These are phyloP conservation scores for Choricystis sp. DNA, from an alignment of 139 green algal species.

Conservation along the genomic window DNA sequence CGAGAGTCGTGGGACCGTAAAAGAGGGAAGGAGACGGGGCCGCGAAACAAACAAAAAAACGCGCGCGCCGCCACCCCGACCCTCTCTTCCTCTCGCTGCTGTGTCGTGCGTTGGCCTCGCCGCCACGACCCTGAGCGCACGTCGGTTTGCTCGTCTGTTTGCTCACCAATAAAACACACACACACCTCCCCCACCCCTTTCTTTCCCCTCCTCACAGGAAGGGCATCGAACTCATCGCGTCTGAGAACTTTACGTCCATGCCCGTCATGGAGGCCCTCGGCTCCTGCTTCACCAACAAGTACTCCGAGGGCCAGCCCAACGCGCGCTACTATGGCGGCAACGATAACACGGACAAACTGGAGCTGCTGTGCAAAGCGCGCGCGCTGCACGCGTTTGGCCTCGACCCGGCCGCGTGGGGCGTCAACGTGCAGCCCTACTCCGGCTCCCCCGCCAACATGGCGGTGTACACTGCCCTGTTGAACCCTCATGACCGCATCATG, in stretches of 20 bases:
- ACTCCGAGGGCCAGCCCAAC: slow-evolving; percentile 84
- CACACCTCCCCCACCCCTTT: too few species aligned
- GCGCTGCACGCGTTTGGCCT: slow-evolving; percentile 58
- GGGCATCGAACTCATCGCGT: slow-evolving; percentile 96
- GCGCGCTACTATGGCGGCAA: slow-evolving; percentile 96
- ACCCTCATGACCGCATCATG: slow-evolving; percentile 77
- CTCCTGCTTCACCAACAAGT: slow-evolving; percentile 97
- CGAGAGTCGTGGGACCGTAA: too few species aligned
- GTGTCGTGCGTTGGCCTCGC: too few species aligned
- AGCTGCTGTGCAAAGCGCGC: slow-evolving; percentile 52
- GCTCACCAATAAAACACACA: too few species aligned
- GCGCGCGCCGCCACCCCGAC: too few species aligned
- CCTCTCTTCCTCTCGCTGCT: too few species aligned
- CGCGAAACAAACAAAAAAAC: too few species aligned
- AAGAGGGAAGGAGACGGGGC: too few species aligned
- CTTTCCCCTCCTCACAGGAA: slow-evolving; percentile 44
- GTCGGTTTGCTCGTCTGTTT: too few species aligned
- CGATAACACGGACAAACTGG: slow-evolving; percentile 73
- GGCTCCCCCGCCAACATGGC: slow-evolving; percentile 88
- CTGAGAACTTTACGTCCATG: slow-evolving; percentile 89
- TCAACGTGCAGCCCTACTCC: slow-evolving; percentile 81
- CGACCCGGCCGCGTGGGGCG: slow-evolving; percentile 47
- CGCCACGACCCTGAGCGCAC: too few species aligned
- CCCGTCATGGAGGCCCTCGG: slow-evolving; percentile 90
- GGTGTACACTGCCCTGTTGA: slow-evolving; percentile 68